Evolutionary conservation across 2,329 filamentous ascomycete species (phyloP), one percentile per base, ranked within the genome.

Genomic region (Alternaria ventricosa): DNA sequence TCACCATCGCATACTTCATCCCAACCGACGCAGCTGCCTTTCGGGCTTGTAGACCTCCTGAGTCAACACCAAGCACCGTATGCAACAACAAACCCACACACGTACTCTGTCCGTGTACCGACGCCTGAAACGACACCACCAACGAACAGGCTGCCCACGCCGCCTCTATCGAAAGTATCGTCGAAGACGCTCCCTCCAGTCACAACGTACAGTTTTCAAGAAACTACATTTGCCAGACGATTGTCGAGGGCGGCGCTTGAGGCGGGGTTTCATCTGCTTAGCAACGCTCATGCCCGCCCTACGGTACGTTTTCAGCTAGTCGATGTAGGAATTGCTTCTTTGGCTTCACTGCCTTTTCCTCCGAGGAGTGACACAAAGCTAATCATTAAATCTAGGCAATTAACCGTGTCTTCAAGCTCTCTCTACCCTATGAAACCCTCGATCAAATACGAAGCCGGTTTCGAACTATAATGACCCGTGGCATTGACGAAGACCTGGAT

Each of bases 191-290:
- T 74, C 6, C 51, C 54, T 28, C 63, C 81, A 1, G 86, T 87
- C 1, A 81, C 76, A 22, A 88, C 88, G 0, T 89, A 90, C 74
- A 84, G 88, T 10, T 85, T 87, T 60, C 83, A 87, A 25, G 92
- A 94, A 75, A 81, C 83, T 2, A 89, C 86, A 1, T 94, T 96
- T 69, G 88, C 89, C 11, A 87, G 92, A 8, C 86, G 90, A 5
- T 82, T 96, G 5, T 90, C 92, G 53, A 87, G 92, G 45, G 84
- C 84, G 57, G 84, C 88, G 3, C 70, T 89, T 1, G 92, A 96
- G 78, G 80, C 84, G 25, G 91, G 85, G 1, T 87, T 89, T 60
- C 80, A 82, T 3, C 79, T 94, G 1, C 82, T 92, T 3, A 84
- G 87, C 51, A 83, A 86, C 0, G 61, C 73, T 27, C 55, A 73